Conservation (phyloP, 495 filamentous ascomycete genomes). For the Trichodelitschia bisporula region DNA sequence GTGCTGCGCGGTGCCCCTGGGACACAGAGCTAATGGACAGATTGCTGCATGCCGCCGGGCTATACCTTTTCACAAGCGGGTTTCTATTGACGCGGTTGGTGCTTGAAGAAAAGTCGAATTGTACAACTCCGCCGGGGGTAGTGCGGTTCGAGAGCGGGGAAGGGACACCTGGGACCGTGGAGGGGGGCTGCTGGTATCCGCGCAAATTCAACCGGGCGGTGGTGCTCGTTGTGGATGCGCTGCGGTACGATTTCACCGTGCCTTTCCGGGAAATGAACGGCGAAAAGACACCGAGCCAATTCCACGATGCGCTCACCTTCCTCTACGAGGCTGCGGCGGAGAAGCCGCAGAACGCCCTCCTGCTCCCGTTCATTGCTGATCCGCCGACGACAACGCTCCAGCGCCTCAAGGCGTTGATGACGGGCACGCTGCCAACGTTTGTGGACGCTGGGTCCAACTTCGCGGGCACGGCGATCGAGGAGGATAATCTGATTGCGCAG, state of each 20-base stretch:
- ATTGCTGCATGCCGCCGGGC: constrained; percentile 50
- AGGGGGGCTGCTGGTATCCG: constrained; percentile 79
- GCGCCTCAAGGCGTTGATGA: constrained; percentile 79
- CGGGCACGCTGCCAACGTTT: constrained; percentile 85
- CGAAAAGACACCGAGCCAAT: constrained; percentile 33
- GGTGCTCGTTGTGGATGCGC: constrained; percentile 74
- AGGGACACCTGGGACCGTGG: too few relatives aligned
- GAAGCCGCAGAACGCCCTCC: constrained; percentile 56
- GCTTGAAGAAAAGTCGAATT: constrained; percentile 68
- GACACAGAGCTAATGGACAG: too few relatives aligned
- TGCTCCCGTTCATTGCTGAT: constrained; percentile 91
- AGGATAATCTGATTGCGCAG: constrained; percentile 83
- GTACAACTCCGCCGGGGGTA: constrained; percentile 39
- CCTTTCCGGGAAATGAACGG: constrained; percentile 34
- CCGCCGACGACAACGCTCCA: constrained; percentile 87
- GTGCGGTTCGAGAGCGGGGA: constrained; percentile 20
- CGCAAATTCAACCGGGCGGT: constrained; percentile 81
- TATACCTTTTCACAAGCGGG: constrained; percentile 87
- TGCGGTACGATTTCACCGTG: constrained; percentile 91
- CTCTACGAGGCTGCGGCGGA: constrained; percentile 56
- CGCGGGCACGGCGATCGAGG: constrained; percentile 86
- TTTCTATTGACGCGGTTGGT: constrained; percentile 87
- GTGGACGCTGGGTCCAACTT: constrained; percentile 87
- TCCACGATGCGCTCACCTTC: constrained; percentile 69
- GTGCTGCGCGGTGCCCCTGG: too few relatives aligned